Percentiles rank a stretch among this genome's conserved stretches.
These are phyloP conservation scores for Vigna radiata DNA, from an alignment of 306 rosid species.

Conservation along the genomic window DNA sequence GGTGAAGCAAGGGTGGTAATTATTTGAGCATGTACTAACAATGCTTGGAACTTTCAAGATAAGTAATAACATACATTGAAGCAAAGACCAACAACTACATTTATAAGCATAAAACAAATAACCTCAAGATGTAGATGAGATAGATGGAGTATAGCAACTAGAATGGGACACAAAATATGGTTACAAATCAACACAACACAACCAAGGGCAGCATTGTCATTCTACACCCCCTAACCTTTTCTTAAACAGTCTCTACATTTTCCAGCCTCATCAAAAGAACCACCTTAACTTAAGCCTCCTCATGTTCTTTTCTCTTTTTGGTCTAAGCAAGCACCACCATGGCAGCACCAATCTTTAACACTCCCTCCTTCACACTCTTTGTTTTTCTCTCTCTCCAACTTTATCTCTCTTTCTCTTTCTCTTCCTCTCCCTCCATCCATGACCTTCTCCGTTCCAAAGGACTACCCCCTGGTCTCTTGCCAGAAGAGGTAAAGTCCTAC, in stretches of 20 bases:
- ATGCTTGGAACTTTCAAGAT: slow-evolving; percentile 44
- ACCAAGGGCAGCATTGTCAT: slow-evolving; percentile 56
- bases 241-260: slow-evolving; percentile 58
- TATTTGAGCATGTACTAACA: slow-evolving; percentile 37
- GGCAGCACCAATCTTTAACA: slow-evolving; percentile 53
- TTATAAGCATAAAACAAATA: slow-evolving; percentile 39
- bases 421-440: slow-evolving; percentile 59
- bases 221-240: neutral
- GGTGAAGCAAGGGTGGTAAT: slow-evolving; percentile 35
- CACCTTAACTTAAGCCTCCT: slow-evolving; percentile 44
- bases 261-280: slow-evolving; percentile 44
- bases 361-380: slow-evolving; percentile 32
- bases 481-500: slow-evolving; percentile 76
- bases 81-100: slow-evolving; percentile 55
- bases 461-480: slow-evolving; percentile 82
- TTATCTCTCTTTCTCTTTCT: slow-evolving; percentile 40
- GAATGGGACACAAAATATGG: too few relatives aligned
- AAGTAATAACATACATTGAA: slow-evolving; percentile 48
- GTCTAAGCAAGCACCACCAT: slow-evolving; percentile 42
- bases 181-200: neutral
- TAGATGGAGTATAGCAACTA: neutral
- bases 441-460: slow-evolving; percentile 84
- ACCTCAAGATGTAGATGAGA: slow-evolving; percentile 27
- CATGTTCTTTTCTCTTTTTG: slow-evolving; percentile 49
- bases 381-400: slow-evolving; percentile 33